phyloP scores from a whole-genome alignment of 129 eudicot species.

The Flaveria sonorensis region DNA sequence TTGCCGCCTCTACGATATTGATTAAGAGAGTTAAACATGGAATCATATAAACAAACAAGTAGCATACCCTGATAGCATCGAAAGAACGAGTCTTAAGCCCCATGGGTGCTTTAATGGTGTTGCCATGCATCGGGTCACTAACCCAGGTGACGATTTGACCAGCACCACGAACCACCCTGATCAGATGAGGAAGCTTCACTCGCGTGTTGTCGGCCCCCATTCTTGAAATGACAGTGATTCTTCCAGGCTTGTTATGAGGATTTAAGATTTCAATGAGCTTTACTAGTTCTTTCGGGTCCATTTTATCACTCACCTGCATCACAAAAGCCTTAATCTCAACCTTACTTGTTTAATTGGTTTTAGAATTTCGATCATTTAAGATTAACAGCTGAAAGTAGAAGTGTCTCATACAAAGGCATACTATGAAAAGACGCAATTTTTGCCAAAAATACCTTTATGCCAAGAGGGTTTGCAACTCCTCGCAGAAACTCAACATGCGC shows the following conservation, averaged over 20 bases:
- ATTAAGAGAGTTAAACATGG: not conserved
- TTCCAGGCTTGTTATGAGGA: constrained; percentile 80
- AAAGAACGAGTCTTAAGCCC: constrained; percentile 83
- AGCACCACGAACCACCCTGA: constrained; percentile 81
- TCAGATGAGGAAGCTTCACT: constrained; percentile 82
- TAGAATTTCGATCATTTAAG: no score
- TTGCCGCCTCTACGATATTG: not conserved
- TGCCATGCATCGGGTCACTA: constrained; percentile 93
- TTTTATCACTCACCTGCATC: constrained; percentile 80
- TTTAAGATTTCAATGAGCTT: constrained; percentile 83
- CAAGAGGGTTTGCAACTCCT: constrained; percentile 82
- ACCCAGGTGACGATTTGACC: constrained; percentile 96
- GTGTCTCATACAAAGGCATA: not conserved
- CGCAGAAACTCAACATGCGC: constrained; percentile 87
- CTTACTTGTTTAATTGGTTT: not conserved
- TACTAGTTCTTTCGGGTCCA: constrained; percentile 76
- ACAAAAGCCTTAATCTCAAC: constrained; percentile 13
- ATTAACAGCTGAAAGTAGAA: not conserved
- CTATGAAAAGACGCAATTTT: not conserved
- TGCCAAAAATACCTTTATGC: constrained; percentile 64
- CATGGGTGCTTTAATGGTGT: constrained; percentile 90
- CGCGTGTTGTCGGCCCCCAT: constrained; percentile 94
- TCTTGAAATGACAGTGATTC: constrained; percentile 72
- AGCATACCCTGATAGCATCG: constrained; percentile 66
- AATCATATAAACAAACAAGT: not conserved